Evolutionary conservation across 495 filamentous ascomycete genomes (phyloP).

Genomic region (Diplogelasinospora grovesii): DNA sequence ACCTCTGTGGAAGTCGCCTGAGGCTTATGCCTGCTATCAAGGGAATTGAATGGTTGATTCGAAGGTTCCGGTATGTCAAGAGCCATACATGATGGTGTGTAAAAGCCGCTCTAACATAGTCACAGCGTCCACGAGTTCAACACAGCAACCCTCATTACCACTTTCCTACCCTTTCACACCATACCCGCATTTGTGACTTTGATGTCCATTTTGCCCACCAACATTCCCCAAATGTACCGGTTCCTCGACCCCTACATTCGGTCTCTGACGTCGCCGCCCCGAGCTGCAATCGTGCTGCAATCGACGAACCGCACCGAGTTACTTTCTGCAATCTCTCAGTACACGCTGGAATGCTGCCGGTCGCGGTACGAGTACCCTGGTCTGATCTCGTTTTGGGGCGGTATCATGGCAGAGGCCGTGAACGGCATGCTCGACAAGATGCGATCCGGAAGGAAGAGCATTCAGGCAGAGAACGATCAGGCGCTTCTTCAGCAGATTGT

Average conservation of each 20-base stretch:
- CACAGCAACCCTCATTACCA: conserved; percentile 67
- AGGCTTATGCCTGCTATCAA: conserved; percentile 80
- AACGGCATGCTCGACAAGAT: conserved; percentile 70
- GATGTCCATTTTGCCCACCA: conserved; percentile 70
- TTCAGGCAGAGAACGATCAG: conserved; percentile 68
- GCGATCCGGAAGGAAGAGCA: conserved; percentile 59
- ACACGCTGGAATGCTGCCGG: conserved; percentile 62
- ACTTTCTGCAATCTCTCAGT: conserved; percentile 62
- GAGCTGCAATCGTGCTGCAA: conserved; percentile 72
- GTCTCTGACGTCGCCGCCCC: conserved; percentile 64
- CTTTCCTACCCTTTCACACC: conserved; percentile 87
- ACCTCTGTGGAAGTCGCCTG: conserved; percentile 65
- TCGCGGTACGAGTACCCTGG: conserved; percentile 64
- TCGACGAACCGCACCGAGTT: conserved; percentile 66
- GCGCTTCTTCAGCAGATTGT: conserved; percentile 67
- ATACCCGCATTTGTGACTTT: conserved; percentile 73
- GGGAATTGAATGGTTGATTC: conserved; percentile 87
- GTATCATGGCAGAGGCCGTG: conserved; percentile 72
- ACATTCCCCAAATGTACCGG: conserved; percentile 65
- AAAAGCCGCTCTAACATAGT: conserved; percentile 25
- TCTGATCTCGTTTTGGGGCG: conserved; percentile 81
- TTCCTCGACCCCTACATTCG: conserved; percentile 80
- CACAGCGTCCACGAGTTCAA: conserved; percentile 87
- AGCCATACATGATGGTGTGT: background rate
- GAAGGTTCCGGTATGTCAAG: conserved; percentile 68